Base-by-base conservation (phyloP, 164 flowering plant genomes). In the Umbellularia californica region DNA sequence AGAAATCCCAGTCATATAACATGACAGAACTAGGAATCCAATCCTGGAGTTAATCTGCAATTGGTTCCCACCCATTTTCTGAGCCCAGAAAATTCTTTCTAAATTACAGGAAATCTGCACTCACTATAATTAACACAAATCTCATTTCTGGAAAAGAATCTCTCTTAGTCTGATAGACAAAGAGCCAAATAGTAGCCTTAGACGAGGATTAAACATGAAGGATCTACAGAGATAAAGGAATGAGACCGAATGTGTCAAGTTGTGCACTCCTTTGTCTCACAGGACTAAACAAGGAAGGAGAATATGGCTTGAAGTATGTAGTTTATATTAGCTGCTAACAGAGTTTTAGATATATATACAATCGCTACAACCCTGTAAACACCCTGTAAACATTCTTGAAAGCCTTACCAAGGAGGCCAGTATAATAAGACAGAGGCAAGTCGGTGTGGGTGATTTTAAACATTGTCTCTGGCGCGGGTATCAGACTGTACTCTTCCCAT, bases 401-500 rank as follows among this genome's bases (percentile, higher is more conserved):
- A 60, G 23, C 23, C 77, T 30, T 70, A 81, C 79, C 83, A 12
- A 78, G 81, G 73, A 85, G 41, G 70, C 86, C 83, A n/a, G 80
- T 80, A 66, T 85, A 83, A 69, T 82, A 83, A 0, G 86, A 83
- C 64, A 85, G 86, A 23, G 91, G 91, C 2, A 87, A 80, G 72
- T 85, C 86, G 2, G 82, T 84, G 64, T 84, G 75, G 0, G 81
- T 52, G 69, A 88, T 87, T 72, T 85, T 84, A 28, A 73, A 51
- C 1, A 83, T 73, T 14, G 24, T 3, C 9, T 69, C 62, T 3
- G 81, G 74, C 13, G 30, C 23, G 0, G 72, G 41, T 67, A 87
- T 68, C 47, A 84, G 65, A 50, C 72, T 84, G 72, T 80, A 87
- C 62, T 88, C 86, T 71, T 88, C 92, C 92, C 93, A 89, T 30